phyloP scores from a whole-genome alignment of 371 early-diverging fungal species.

The Mucor piriformis region DNA sequence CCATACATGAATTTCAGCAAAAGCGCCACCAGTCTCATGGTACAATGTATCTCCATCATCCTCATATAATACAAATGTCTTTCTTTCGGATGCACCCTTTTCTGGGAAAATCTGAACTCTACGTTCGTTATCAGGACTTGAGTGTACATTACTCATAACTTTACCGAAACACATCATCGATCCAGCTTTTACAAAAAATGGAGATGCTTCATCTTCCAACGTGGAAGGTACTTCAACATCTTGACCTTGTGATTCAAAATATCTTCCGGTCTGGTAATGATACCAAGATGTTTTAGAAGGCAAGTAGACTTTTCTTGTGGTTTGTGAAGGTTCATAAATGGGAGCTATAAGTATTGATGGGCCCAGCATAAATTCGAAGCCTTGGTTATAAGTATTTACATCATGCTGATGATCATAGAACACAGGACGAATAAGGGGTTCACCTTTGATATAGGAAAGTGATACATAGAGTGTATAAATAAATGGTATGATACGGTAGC shows the following conservation, averaged over 20 bases:
- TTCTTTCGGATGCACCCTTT: conserved; percentile 6
- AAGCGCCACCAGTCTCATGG: conserved; percentile 39
- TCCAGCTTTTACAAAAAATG: conserved; percentile 40
- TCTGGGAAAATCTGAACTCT: conserved; percentile 43
- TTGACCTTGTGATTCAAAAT: conserved; percentile 23
- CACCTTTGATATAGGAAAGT: conserved; percentile 31
- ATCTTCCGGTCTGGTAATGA: conserved; percentile 41
- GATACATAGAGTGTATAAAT: conserved; percentile 52
- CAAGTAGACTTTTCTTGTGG: conserved; percentile 38
- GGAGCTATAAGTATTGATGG: conserved; percentile 55
- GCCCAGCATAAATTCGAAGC: conserved; percentile 64
- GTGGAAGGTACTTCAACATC: conserved; percentile 25
- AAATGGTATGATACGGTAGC: conserved; percentile 62
- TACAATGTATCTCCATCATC: conserved; percentile 46
- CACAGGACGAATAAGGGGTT: conserved; percentile 60
- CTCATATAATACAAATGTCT: conserved; percentile 34
- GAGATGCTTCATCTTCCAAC: conserved; percentile 29
- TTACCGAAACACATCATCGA: conserved; percentile 36
- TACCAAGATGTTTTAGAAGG: conserved; percentile 43
- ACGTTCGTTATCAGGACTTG: conserved; percentile 32
- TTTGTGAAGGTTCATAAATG: conserved; percentile 36
- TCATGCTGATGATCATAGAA: conserved; percentile 60
- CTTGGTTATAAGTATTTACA: conserved; percentile 35
- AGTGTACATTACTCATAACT: conserved; percentile 36
- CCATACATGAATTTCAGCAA: conserved; percentile 35